Conservation (phyloP, 2,329 filamentous ascomycete genomes). For the Eutypa lata region DNA sequence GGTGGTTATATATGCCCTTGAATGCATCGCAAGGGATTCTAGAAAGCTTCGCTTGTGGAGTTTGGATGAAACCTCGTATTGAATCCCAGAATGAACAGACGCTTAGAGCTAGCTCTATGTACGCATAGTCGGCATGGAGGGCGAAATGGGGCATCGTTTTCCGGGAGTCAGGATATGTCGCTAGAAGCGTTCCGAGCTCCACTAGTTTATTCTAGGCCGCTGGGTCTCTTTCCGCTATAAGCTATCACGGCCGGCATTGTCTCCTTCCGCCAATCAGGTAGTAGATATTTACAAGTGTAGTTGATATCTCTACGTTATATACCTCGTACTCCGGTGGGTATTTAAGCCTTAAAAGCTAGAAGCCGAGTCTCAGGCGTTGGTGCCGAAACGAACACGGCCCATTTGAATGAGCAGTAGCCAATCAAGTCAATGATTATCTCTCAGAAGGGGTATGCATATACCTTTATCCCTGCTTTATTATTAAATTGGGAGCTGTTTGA, state of each 20-base stretch:
- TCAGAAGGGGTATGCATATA: too few species aligned
- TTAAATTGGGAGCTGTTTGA: too few species aligned
- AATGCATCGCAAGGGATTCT: background rate
- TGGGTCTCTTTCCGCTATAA: background rate
- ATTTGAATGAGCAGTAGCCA: too few species aligned
- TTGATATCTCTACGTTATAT: too few species aligned
- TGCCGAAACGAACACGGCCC: too few species aligned
- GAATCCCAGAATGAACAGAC: background rate
- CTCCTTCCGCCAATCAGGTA: background rate
- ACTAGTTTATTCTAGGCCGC: background rate
- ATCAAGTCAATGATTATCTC: too few species aligned
- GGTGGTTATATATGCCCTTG: background rate
- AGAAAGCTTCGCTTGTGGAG: background rate
- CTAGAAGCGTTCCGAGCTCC: background rate
- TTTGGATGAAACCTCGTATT: background rate
- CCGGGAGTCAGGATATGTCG: background rate
- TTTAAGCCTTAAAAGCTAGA: too few species aligned
- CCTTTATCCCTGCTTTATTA: too few species aligned
- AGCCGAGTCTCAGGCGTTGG: too few species aligned
- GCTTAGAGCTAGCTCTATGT: background rate
- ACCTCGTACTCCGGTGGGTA: too few species aligned
- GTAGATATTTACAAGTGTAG: background rate
- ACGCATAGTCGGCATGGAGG: background rate
- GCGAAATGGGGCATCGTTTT: background rate
- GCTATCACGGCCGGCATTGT: background rate